These are phyloP conservation scores for Tardiomyces depauwii DNA, from an alignment of 1,139 yeast genomes.

Conservation along the genomic window DNA sequence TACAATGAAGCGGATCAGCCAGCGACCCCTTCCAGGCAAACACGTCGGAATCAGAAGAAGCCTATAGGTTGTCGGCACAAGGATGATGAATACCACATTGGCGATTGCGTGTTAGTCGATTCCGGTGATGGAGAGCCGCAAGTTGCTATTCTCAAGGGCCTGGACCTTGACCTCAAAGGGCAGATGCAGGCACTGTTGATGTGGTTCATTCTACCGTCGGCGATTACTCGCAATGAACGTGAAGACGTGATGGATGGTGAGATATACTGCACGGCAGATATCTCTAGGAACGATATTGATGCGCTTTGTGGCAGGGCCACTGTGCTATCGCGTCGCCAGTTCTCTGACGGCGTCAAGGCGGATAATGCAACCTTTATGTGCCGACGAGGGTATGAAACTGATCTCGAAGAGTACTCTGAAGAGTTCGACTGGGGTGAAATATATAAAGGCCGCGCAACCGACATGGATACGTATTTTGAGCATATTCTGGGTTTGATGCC, in stretches of 20 bases:
- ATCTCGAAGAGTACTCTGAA: slow-evolving; percentile 2
- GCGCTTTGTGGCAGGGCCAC: slow-evolving; percentile 9
- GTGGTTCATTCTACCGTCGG: slow-evolving; percentile 13
- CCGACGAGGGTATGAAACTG: not conserved
- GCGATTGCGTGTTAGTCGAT: slow-evolving; percentile 14
- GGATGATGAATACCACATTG: slow-evolving; percentile 8
- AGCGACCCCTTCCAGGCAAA: not conserved
- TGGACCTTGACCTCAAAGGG: slow-evolving; percentile 10
- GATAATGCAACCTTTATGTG: not conserved
- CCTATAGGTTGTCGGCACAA: slow-evolving; percentile 4
- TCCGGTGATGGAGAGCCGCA: slow-evolving; percentile 10
- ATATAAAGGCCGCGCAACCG: slow-evolving; percentile 8
- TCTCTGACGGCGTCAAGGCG: not conserved
- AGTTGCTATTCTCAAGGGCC: slow-evolving; percentile 13
- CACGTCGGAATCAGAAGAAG: not conserved
- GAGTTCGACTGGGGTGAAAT: slow-evolving; percentile 9
- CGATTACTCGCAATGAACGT: slow-evolving; percentile 4
- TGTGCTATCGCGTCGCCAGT: slow-evolving; percentile 4
- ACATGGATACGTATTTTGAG: slow-evolving; percentile 2
- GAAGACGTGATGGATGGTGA: slow-evolving; percentile 6
- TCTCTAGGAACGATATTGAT: slow-evolving; percentile 11
- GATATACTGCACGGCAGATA: slow-evolving; percentile 12
- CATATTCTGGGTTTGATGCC: not conserved
- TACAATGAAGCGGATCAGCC: not conserved
- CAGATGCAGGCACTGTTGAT: slow-evolving; percentile 9